Percentiles rank a stretch among this genome's conserved stretches.
These are phyloP conservation scores for Graphilbum ipis-grandicollis DNA, from an alignment of 2,329 filamentous ascomycete genomes.

Conservation along the genomic window DNA sequence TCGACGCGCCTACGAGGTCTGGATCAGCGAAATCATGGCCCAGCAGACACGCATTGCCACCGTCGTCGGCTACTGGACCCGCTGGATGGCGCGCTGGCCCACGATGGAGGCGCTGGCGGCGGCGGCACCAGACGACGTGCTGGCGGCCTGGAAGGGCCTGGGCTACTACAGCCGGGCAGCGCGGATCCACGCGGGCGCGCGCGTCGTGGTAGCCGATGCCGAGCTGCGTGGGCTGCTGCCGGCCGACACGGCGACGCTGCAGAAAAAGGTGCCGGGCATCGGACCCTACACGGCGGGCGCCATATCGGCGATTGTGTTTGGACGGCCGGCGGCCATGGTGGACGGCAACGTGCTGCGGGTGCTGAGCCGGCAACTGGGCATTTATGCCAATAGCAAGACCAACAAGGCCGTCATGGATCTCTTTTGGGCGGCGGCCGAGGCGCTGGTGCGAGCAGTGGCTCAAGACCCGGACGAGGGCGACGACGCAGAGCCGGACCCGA, in stretches of 20 bases:
- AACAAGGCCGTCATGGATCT: conserved; percentile 33
- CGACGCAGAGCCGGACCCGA: conserved; percentile 3
- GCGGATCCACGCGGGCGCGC: conserved; percentile 39
- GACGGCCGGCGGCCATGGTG: conserved; percentile 39
- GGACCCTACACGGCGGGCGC: conserved; percentile 47
- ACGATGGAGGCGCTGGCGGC: conserved; percentile 36
- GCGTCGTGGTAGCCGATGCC: conserved; percentile 26
- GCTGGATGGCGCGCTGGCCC: conserved; percentile 44
- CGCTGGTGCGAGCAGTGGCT: conserved; percentile 33
- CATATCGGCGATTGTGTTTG: conserved; percentile 45
- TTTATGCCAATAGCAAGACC: conserved; percentile 38
- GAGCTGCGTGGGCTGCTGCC: conserved; percentile 31
- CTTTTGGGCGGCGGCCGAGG: conserved; percentile 40
- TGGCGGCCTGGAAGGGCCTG: conserved; percentile 40
- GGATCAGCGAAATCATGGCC: conserved; percentile 51
- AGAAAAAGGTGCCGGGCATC: conserved; percentile 37
- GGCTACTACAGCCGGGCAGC: conserved; percentile 50
- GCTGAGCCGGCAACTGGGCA: conserved; percentile 39
- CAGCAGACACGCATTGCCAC: conserved; percentile 47
- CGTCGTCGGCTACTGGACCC: conserved; percentile 45
- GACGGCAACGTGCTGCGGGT: conserved; percentile 47
- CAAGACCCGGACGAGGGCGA: conserved; percentile 14
- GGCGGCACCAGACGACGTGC: conserved; percentile 35
- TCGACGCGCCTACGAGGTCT: conserved; percentile 44
- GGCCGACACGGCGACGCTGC: conserved; percentile 23